phyloP scores from a whole-genome alignment of 805 yeast species.

The Kazachstania kunashirensis region DNA sequence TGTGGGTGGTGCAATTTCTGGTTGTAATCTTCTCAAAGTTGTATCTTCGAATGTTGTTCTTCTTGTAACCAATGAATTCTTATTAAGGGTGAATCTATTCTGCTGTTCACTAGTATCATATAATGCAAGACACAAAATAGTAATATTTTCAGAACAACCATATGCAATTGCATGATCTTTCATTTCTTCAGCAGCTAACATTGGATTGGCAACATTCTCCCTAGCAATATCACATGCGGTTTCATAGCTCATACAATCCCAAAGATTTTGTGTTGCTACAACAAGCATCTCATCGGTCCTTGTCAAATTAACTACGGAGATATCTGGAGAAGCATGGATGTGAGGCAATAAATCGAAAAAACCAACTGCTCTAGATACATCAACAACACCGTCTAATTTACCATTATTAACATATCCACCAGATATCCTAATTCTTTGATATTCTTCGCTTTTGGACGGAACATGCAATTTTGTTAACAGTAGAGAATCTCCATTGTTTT shows the following conservation, averaged over 20 bases:
- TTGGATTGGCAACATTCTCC: slow-evolving; percentile 71
- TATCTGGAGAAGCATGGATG: slow-evolving; percentile 79
- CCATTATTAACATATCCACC: slow-evolving; percentile 90
- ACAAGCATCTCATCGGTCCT: slow-evolving; percentile 77
- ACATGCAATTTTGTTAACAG: slow-evolving; percentile 70
- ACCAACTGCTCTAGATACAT: slow-evolving; percentile 87
- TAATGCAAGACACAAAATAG: slow-evolving; percentile 70
- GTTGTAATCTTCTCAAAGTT: slow-evolving; percentile 68
- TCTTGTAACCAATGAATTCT: slow-evolving; percentile 35
- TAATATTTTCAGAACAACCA: slow-evolving; percentile 71
- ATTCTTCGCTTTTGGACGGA: slow-evolving; percentile 68
- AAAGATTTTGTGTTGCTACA: slow-evolving; percentile 71
- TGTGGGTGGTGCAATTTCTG: slow-evolving; percentile 88
- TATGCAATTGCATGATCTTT: slow-evolving; percentile 92
- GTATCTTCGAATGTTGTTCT: slow-evolving; percentile 64
- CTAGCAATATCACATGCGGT: slow-evolving; percentile 86
- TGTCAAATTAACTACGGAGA: slow-evolving; percentile 48
- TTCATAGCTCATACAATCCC: slow-evolving; percentile 78
- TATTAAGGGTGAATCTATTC: slow-evolving; percentile 27
- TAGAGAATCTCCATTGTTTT: slow-evolving; percentile 72
- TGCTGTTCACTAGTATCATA: slow-evolving; percentile 38
- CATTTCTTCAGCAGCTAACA: slow-evolving; percentile 83
- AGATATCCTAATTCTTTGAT: slow-evolving; percentile 77
- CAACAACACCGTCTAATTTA: slow-evolving; percentile 70
- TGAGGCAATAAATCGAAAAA: slow-evolving; percentile 79